Evolutionary conservation across 2,329 filamentous ascomycete genomes (phyloP).

Genomic region (Colletotrichum sidae): DNA sequence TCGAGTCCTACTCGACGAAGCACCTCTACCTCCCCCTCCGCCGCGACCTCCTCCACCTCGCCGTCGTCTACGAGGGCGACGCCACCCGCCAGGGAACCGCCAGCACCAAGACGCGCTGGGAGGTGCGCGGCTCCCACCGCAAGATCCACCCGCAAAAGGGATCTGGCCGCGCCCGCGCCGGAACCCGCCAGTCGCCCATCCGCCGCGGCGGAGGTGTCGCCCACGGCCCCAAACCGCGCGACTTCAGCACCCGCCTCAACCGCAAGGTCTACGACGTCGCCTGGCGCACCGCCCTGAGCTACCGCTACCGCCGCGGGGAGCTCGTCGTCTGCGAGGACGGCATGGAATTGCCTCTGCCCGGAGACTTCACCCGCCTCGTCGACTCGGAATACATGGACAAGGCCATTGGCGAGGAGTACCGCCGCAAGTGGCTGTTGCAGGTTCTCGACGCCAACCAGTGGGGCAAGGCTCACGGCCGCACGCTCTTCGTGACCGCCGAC

Average conservation of each 20-base stretch:
- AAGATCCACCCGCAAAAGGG: slow-evolving; percentile 93
- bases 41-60: slow-evolving; percentile 91
- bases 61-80: slow-evolving; percentile 93
- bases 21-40: slow-evolving; percentile 90
- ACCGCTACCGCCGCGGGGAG: slow-evolving; percentile 89
- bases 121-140: slow-evolving; percentile 84
- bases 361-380: slow-evolving; percentile 59
- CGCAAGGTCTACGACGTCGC: slow-evolving; percentile 95
- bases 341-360: slow-evolving; percentile 72
- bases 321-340: slow-evolving; percentile 85
- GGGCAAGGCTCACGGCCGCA: slow-evolving; percentile 75
- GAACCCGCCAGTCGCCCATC: slow-evolving; percentile 84
- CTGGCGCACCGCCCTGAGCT: slow-evolving; percentile 93
- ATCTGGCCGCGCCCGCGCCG: slow-evolving; percentile 80
- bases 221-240: slow-evolving; percentile 90
- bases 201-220: slow-evolving; percentile 86
- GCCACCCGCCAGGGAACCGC: slow-evolving; percentile 88
- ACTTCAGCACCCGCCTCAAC: slow-evolving; percentile 87
- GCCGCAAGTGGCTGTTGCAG: slow-evolving; percentile 71
- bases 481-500: slow-evolving; percentile 77
- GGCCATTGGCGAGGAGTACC: slow-evolving; percentile 66
- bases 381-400: slow-evolving; percentile 54
- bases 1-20: slow-evolving; percentile 82
- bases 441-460: slow-evolving; percentile 79
- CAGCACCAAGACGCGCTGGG: slow-evolving; percentile 81